Evolutionary conservation across 2,329 filamentous ascomycete genomes (phyloP).

Genomic region (Colletotrichum ledebouriae): DNA sequence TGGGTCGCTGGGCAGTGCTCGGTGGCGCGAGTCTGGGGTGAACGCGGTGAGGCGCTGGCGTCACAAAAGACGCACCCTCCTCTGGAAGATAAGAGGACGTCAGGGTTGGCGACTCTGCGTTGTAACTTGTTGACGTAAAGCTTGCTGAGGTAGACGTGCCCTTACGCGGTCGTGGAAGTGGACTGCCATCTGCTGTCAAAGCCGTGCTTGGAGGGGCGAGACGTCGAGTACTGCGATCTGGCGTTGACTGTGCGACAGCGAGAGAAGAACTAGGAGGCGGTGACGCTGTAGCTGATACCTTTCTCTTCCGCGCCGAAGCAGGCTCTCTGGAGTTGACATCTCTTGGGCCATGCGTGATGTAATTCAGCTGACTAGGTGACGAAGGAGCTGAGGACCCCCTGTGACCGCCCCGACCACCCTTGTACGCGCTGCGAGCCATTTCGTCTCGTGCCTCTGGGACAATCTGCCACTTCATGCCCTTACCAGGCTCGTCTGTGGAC

Average conservation of each 20-base stretch:
- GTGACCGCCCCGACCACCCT: slow-evolving; percentile 73
- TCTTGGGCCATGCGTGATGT: slow-evolving; percentile 70
- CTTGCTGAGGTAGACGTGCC: slow-evolving; percentile 58
- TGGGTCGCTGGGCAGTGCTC: slow-evolving; percentile 84
- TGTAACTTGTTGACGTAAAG: slow-evolving; percentile 63
- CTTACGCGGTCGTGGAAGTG: slow-evolving; percentile 70
- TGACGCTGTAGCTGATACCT: slow-evolving; percentile 67
- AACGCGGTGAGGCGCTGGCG: slow-evolving; percentile 79
- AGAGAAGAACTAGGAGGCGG: slow-evolving; percentile 66
- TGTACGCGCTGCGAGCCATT: slow-evolving; percentile 81
- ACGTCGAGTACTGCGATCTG: slow-evolving; percentile 62
- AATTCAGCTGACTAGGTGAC: slow-evolving; percentile 73
- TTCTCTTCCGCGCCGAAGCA: slow-evolving; percentile 68
- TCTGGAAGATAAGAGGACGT: slow-evolving; percentile 74
- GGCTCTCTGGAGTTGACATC: slow-evolving; percentile 67
- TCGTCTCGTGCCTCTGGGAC: slow-evolving; percentile 86
- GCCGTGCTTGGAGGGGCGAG: slow-evolving; percentile 49
- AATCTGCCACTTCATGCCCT: slow-evolving; percentile 99
- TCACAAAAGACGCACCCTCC: slow-evolving; percentile 73
- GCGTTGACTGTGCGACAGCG: slow-evolving; percentile 68
- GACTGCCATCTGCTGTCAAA: slow-evolving; percentile 70
- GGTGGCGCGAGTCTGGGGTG: slow-evolving; percentile 83
- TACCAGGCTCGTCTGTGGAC: slow-evolving; percentile 93
- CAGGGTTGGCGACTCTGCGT: slow-evolving; percentile 71
- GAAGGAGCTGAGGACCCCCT: slow-evolving; percentile 78